These are phyloP conservation scores for Glycine tomentella DNA, from an alignment of 306 rosid genomes.

Conservation along the genomic window DNA sequence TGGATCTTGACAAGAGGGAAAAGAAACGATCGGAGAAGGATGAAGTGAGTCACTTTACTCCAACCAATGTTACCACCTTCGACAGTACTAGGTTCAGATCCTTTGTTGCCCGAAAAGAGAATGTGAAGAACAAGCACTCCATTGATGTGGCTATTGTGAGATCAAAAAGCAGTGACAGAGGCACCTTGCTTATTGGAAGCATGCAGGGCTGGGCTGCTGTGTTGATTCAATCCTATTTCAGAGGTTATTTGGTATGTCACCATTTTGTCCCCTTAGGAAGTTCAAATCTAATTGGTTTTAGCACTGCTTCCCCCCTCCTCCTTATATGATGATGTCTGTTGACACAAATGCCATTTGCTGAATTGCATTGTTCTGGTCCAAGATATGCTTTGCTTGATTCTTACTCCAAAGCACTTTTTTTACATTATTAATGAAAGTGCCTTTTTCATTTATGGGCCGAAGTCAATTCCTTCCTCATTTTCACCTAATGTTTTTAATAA, in stretches of 20 bases:
- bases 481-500: background rate
- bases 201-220: constrained; percentile 66
- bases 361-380: constrained; percentile 33
- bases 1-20: too few species aligned
- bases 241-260: constrained; percentile 79
- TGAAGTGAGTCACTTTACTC: too few species aligned
- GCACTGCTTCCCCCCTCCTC: too few species aligned
- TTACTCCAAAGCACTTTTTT: constrained; percentile 45
- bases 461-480: background rate
- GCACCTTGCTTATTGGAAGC: constrained; percentile 52
- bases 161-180: constrained; percentile 49
- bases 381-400: constrained; percentile 50
- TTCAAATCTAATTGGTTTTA: constrained; percentile 1
- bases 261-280: background rate
- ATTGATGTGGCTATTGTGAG: too few species aligned
- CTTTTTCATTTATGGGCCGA: background rate
- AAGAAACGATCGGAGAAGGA: too few species aligned
- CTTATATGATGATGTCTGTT: background rate
- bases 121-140: too few species aligned
- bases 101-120: too few species aligned
- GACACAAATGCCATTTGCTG: background rate
- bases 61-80: too few species aligned
- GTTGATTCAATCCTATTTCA: constrained; percentile 78
- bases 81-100: too few species aligned
- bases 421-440: constrained; percentile 49